phyloP scores from a whole-genome alignment of 75 land plant genomes.

The Selaginella tamariscina region DNA sequence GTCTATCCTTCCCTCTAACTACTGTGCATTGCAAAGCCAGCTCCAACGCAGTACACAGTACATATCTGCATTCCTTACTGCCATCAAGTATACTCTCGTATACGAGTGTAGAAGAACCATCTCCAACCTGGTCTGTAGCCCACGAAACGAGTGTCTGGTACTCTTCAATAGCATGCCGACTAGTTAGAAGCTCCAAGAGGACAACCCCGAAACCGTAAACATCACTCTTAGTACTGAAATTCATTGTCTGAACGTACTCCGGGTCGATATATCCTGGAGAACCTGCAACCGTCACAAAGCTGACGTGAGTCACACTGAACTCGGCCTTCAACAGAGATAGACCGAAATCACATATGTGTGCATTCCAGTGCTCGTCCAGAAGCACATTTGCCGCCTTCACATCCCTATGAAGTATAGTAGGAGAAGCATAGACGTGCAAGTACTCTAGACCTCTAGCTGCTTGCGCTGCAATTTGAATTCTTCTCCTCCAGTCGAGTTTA shows the following conservation, averaged over 20 bases:
- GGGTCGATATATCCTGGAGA: slow-evolving; percentile 21
- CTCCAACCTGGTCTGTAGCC: too few species aligned
- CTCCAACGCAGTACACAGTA: too few species aligned
- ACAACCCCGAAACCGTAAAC: slow-evolving; percentile 49
- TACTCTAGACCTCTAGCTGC: slow-evolving; percentile 24
- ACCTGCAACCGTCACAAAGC: slow-evolving; percentile 12
- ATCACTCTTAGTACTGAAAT: slow-evolving; percentile 34
- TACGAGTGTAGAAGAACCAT: too few species aligned
- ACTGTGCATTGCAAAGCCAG: too few species aligned
- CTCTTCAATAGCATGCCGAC: too few species aligned
- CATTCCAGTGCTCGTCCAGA: slow-evolving; percentile 12
- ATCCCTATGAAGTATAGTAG: slow-evolving; percentile 16
- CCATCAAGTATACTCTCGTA: too few species aligned
- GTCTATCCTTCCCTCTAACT: too few species aligned
- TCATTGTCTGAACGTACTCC: slow-evolving; percentile 25
- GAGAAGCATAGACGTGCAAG: slow-evolving; percentile 15
- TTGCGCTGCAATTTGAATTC: slow-evolving; percentile 13
- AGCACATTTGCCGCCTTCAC: slow-evolving; percentile 21
- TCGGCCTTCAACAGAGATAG: slow-evolving; percentile 1
- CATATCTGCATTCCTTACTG: too few species aligned
- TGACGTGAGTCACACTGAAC: not conserved
- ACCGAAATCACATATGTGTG: slow-evolving; percentile 21
- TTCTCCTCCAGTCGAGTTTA: slow-evolving; percentile 14
- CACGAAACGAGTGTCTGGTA: too few species aligned
- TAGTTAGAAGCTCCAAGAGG: slow-evolving; percentile 44